Evolutionary conservation across 495 filamentous ascomycete species (phyloP).

Genomic region (Trichocladium antarcticum): DNA sequence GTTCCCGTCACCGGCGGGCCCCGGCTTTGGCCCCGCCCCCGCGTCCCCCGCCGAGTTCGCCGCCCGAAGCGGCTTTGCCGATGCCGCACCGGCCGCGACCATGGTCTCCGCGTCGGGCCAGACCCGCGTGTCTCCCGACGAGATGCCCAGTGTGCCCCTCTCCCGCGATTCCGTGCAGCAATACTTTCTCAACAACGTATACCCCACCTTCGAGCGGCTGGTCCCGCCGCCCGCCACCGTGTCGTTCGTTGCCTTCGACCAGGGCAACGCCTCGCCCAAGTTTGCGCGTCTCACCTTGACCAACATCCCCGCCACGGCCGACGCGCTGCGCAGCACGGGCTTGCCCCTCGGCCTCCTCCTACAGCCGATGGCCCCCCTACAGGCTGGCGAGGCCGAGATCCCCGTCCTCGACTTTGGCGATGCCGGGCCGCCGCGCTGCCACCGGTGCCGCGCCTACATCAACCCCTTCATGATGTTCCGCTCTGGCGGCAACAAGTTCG

Average conservation of each 20-base stretch:
- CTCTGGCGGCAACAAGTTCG: constrained; percentile 88
- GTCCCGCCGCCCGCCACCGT: constrained; percentile 80
- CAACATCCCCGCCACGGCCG: constrained; percentile 73
- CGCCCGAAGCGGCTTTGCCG: constrained; percentile 35
- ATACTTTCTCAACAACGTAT: constrained; percentile 77
- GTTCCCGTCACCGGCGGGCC: constrained; percentile 50
- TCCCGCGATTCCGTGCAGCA: constrained; percentile 70
- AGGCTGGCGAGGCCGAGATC: constrained; percentile 76
- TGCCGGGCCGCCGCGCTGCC: constrained; percentile 78
- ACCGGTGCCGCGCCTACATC: constrained; percentile 90
- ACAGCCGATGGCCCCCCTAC: constrained; percentile 75
- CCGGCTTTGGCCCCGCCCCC: constrained; percentile 46
- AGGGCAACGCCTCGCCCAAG: constrained; percentile 94
- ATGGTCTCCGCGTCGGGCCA: constrained; percentile 46
- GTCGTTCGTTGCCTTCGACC: constrained; percentile 84
- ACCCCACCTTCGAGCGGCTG: constrained; percentile 88
- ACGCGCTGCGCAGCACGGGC: constrained; percentile 65
- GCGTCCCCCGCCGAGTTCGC: constrained; percentile 47
- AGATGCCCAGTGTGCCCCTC: constrained; percentile 82
- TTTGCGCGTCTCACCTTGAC: constrained; percentile 85
- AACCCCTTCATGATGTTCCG: constrained; percentile 98
- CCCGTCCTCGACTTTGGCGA: constrained; percentile 95
- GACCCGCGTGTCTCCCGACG: constrained; percentile 76
- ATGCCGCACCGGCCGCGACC: constrained; percentile 20
- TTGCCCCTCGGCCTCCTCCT: constrained; percentile 81